Evolutionary conservation across 768 basidiomycete genomes (phyloP).

Genomic region (Boletus speciosus): DNA sequence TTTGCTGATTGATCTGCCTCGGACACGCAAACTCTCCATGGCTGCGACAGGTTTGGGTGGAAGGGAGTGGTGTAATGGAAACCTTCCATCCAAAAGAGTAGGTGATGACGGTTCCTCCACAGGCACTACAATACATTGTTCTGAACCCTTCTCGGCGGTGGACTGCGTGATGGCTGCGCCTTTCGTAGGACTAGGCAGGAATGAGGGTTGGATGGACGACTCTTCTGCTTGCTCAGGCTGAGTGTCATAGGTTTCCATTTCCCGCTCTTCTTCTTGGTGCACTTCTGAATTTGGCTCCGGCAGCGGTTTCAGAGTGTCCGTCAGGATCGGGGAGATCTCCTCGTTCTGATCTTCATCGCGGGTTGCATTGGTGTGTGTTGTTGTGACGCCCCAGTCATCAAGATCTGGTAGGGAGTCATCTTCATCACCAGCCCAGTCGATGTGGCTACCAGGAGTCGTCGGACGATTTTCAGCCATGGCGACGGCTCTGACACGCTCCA

Average conservation of each 20-base stretch:
- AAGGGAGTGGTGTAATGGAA: conserved; percentile 43
- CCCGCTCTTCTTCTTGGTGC: conserved; percentile 17
- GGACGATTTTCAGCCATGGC: conserved; percentile 69
- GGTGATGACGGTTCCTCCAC: conserved; percentile 5
- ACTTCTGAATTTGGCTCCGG: conserved; percentile 42
- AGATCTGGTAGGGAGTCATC: conserved; percentile 78
- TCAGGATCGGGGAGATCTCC: conserved; percentile 65
- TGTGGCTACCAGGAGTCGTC: conserved; percentile 70
- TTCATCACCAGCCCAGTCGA: conserved; percentile 89
- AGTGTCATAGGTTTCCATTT: conserved; percentile 20
- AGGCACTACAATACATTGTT: conserved; percentile 18
- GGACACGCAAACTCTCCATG: conserved; percentile 13
- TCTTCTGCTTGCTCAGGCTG: conserved; percentile 5
- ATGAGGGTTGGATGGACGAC: conserved; percentile 7
- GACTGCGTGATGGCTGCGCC: background rate
- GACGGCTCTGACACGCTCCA: conserved; percentile 70
- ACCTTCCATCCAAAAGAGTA: conserved; percentile 14
- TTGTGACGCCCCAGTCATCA: conserved; percentile 78
- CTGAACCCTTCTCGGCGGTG: conserved; percentile 7
- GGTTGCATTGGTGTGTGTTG: conserved; percentile 33
- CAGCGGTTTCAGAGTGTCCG: conserved; percentile 58
- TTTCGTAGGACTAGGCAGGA: conserved; percentile 3
- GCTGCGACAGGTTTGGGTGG: conserved; percentile 43
- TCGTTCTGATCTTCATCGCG: conserved; percentile 32
- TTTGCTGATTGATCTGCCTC: conserved; percentile 14